phyloP scores from a whole-genome alignment of 257 asterid species.

The Rauvolfia tetraphylla region DNA sequence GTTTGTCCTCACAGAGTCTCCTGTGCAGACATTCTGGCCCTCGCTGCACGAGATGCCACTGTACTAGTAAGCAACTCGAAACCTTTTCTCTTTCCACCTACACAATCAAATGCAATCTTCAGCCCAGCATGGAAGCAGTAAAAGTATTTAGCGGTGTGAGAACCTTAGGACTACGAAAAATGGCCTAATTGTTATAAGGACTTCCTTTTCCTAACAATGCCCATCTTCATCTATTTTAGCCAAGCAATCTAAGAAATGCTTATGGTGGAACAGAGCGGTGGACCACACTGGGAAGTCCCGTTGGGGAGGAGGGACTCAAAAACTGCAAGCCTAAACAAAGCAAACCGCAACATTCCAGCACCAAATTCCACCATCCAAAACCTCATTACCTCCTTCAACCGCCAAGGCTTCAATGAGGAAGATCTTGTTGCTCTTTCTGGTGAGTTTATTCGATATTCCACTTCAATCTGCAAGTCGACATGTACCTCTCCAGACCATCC shows the following conservation, averaged over 20 bases:
- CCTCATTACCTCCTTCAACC: slow-evolving; percentile 44
- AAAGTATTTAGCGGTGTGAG: background rate
- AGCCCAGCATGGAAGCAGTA: background rate
- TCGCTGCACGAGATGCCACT: slow-evolving; percentile 65
- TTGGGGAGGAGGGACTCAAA: slow-evolving; percentile 74
- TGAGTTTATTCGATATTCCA: background rate
- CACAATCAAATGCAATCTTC: too few species aligned
- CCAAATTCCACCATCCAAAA: slow-evolving; percentile 72
- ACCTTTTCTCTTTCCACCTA: too few species aligned
- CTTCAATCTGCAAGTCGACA: background rate
- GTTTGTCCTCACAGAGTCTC: slow-evolving; percentile 82
- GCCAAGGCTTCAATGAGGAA: slow-evolving; percentile 53
- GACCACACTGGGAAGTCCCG: slow-evolving; percentile 83
- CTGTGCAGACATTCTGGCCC: slow-evolving; percentile 74
- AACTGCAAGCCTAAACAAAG: slow-evolving; percentile 48
- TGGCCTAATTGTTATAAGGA: too few species aligned
- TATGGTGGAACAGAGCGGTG: slow-evolving; percentile 58
- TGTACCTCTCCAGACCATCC: background rate
- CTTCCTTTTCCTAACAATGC: background rate
- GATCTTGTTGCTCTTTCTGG: slow-evolving; percentile 87
- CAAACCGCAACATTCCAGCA: slow-evolving; percentile 59
- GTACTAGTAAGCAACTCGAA: slow-evolving; percentile 40
- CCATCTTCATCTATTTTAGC: background rate
- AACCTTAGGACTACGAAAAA: background rate
- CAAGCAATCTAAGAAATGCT: slow-evolving; percentile 9